phyloP scores from a whole-genome alignment of 176 grass and related monocot species.

The Pharus latifolius region DNA sequence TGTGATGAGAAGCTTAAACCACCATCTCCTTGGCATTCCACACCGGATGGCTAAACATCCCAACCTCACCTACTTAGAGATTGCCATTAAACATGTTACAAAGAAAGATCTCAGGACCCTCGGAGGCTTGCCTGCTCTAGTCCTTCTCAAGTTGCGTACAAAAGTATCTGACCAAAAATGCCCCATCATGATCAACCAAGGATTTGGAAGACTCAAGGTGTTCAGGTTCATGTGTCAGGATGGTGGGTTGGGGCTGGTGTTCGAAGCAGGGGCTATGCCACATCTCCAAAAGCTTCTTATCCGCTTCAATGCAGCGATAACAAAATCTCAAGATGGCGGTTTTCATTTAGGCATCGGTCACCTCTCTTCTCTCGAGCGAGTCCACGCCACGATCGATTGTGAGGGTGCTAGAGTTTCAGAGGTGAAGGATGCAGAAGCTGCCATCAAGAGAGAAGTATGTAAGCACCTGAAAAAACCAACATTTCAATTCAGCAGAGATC shows the following conservation, averaged over 20 bases:
- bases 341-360: background rate
- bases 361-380: background rate
- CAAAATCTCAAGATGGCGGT: background rate
- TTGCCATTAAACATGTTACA: too few species aligned
- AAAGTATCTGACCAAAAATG: background rate
- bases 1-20: background rate
- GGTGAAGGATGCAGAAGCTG: background rate
- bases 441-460: background rate
- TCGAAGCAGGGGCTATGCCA: conserved; percentile 1
- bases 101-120: background rate
- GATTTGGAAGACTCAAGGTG: conserved; percentile 6
- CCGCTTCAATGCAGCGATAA: background rate
- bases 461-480: conserved; percentile 3
- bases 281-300: background rate
- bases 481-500: too few species aligned
- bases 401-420: accelerated
- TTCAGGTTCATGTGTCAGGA: background rate
- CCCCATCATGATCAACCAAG: background rate
- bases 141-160: background rate
- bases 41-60: too few species aligned
- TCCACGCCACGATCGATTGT: accelerated
- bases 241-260: background rate
- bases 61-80: too few species aligned
- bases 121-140: background rate
- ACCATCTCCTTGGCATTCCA: too few species aligned